Base-by-base conservation (phyloP, 1,284 basidiomycete species). In the Coniferiporia sulphurascens region DNA sequence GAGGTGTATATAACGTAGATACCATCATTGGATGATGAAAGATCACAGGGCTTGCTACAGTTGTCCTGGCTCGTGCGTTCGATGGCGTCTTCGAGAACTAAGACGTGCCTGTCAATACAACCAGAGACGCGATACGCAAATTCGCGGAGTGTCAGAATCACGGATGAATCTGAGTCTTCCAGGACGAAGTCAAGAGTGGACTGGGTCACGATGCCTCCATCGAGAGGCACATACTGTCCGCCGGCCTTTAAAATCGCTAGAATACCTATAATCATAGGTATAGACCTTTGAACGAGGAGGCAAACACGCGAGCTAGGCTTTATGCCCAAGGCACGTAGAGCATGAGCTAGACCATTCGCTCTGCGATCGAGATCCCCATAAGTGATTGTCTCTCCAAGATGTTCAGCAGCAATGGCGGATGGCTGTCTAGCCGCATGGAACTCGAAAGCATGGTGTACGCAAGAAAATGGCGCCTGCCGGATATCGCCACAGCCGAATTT, bases 1-100 rank as follows among this genome's bases (percentile, higher is more conserved):
- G 81, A 82, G 7, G 82, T 84, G 66, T 84, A 85, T 56, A 85
- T 84, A 43, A 83, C 78, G 70, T 84, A 84, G 10, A 76, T 77
- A 44, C 77, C 77, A 64, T 81, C 77, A n/a, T 70, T 67, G 6
- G 76, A 66, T 36, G 69, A 71, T 3, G 74, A 74, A 17, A 74
- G 59, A 62, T 81, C 77, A 53, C 70, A 62, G 6, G 74, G 75
- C 62, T 76, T 78, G 27, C 65, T 57, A 2, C 59, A 57, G 27
- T 68, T 58, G 38, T 64, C 64, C n/a, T 73, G 65, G 27, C 51
- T 51, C 22, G 56, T 59, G 15, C 55, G 54, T 32, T 64, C 36
- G 36, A 71, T 64, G 22, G 69, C 68, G 50, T 77, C 75, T 61
- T 84, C 81, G 12, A 84, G 71, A 60, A 71, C 72, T n/a, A 82